phyloP scores from a whole-genome alignment of 169 alveolate species.

The Eimeria maxima region DNA sequence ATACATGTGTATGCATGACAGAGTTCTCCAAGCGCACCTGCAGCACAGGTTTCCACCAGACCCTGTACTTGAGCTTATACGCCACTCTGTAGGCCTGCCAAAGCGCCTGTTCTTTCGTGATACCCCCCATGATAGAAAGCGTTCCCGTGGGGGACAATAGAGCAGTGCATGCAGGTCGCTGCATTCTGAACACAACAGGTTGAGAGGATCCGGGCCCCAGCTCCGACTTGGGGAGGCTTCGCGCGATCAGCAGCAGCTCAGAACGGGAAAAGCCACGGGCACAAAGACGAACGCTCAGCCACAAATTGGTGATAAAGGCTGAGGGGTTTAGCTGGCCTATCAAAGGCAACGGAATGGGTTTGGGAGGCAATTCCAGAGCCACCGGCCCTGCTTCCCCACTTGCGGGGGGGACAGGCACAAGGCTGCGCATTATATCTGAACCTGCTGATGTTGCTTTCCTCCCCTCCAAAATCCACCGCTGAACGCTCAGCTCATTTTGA shows the following conservation, averaged over 20 bases:
- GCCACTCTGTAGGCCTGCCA: slow-evolving; percentile 82
- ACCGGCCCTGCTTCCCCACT: slow-evolving; percentile 74
- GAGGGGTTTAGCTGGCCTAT: slow-evolving; percentile 71
- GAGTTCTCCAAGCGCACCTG: background rate
- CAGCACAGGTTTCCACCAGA: slow-evolving; percentile 43
- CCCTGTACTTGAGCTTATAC: slow-evolving; percentile 62
- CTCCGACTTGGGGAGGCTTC: slow-evolving; percentile 73
- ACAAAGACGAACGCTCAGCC: slow-evolving; percentile 61
- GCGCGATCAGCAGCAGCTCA: slow-evolving; percentile 74
- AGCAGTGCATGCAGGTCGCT: slow-evolving; percentile 80
- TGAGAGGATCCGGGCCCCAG: slow-evolving; percentile 33
- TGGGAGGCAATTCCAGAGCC: slow-evolving; percentile 66
- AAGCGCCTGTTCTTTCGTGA: slow-evolving; percentile 74
- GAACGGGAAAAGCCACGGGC: slow-evolving; percentile 49
- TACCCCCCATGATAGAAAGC: slow-evolving; percentile 79
- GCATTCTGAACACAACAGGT: slow-evolving; percentile 66
- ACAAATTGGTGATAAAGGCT: slow-evolving; percentile 71
- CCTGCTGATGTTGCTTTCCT: background rate
- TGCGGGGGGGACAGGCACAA: slow-evolving; percentile 60
- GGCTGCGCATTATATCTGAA: background rate
- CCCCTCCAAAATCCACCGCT: background rate
- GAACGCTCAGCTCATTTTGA: background rate
- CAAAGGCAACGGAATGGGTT: slow-evolving; percentile 53
- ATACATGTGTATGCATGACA: background rate
- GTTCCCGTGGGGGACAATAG: slow-evolving; percentile 58